Evolutionary conservation across 1,139 yeast species (phyloP).

Genomic region (Yamadazyma sp.): DNA sequence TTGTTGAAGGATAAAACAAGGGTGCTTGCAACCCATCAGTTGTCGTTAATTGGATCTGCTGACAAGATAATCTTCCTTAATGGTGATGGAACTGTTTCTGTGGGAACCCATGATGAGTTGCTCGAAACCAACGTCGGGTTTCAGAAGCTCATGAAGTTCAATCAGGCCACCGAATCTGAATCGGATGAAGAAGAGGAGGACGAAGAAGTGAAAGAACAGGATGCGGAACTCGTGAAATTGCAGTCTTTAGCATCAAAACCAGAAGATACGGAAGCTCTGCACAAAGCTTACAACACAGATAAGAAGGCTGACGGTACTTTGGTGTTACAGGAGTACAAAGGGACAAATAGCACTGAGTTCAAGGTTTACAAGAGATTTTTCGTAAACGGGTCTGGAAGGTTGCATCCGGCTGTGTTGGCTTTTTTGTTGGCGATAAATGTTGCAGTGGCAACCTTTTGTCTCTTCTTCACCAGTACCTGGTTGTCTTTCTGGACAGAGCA

Average conservation of each 20-base stretch:
- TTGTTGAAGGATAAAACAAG: conserved; percentile 37
- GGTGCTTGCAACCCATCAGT: conserved; percentile 48
- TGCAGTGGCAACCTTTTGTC: conserved; percentile 56
- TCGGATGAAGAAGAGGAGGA: conserved; percentile 21
- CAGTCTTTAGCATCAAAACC: conserved; percentile 2
- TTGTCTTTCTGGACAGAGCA: conserved; percentile 76
- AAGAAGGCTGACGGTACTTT: conserved; percentile 28
- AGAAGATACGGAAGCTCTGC: conserved; percentile 15
- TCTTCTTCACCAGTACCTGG: conserved; percentile 76
- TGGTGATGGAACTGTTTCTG: conserved; percentile 38
- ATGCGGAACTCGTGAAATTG: conserved; percentile 17
- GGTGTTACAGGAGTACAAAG: conserved; percentile 28
- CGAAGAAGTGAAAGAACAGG: conserved; percentile 24
- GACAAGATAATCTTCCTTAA: conserved; percentile 42
- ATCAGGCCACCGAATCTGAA: conserved; percentile 22
- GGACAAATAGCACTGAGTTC: conserved; percentile 37
- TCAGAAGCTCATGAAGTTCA: conserved; percentile 19
- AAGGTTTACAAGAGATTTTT: conserved; percentile 46
- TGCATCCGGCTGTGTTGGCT: conserved; percentile 22
- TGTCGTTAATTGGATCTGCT: conserved; percentile 42
- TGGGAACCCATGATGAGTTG: conserved; percentile 41
- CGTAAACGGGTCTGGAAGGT: conserved; percentile 54
- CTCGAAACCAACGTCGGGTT: conserved; percentile 21
- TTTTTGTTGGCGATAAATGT: conserved; percentile 17
- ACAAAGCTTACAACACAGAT: conserved; percentile 15